These are phyloP conservation scores for Fusarium pseudonygamai DNA, from an alignment of 2,329 filamentous ascomycete genomes.

Conservation along the genomic window DNA sequence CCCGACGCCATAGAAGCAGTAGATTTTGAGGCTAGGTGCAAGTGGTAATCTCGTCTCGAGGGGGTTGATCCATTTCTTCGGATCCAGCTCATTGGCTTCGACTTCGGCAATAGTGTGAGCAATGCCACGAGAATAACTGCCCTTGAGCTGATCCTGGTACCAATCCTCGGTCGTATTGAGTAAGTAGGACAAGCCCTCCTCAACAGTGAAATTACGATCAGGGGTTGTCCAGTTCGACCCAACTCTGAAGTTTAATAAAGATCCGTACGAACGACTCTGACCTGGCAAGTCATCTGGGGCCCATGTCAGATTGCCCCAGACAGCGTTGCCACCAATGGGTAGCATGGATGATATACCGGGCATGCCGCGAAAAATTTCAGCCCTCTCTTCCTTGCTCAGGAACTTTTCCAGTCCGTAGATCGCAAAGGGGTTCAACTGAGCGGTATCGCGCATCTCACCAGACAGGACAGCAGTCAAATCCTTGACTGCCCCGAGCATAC, in stretches of 20 bases:
- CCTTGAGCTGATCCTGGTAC: constrained; percentile 79
- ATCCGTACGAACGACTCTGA: constrained; percentile 79
- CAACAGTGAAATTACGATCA: constrained; percentile 81
- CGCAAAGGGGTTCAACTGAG: constrained; percentile 93
- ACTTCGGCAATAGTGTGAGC: constrained; percentile 84
- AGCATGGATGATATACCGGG: constrained; percentile 97
- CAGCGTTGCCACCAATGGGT: constrained; percentile 88
- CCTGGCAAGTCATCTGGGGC: constrained; percentile 86
- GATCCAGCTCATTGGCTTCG: constrained; percentile 80
- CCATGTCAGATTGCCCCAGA: constrained; percentile 92
- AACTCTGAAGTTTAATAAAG: constrained; percentile 83
- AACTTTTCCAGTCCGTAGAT: constrained; percentile 98
- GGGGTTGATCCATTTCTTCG: constrained; percentile 92
- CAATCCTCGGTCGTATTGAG: constrained; percentile 82
- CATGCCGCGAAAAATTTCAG: constrained; percentile 96
- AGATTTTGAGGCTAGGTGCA: constrained; percentile 91
- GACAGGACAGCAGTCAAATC: constrained; percentile 89
- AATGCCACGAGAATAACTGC: constrained; percentile 87
- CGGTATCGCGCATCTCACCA: constrained; percentile 98
- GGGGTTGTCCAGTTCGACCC: constrained; percentile 71
- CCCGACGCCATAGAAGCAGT: constrained; percentile 95
- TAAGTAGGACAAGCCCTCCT: constrained; percentile 80
- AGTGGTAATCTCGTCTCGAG: constrained; percentile 87
- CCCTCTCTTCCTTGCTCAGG: constrained; percentile 86
- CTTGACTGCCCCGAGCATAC: constrained; percentile 95